A percentile compares a stretch with the other conserved stretches of the same genome.
phyloP scores from a whole-genome alignment of 768 basidiomycete genomes.

The Mycena crocata region DNA sequence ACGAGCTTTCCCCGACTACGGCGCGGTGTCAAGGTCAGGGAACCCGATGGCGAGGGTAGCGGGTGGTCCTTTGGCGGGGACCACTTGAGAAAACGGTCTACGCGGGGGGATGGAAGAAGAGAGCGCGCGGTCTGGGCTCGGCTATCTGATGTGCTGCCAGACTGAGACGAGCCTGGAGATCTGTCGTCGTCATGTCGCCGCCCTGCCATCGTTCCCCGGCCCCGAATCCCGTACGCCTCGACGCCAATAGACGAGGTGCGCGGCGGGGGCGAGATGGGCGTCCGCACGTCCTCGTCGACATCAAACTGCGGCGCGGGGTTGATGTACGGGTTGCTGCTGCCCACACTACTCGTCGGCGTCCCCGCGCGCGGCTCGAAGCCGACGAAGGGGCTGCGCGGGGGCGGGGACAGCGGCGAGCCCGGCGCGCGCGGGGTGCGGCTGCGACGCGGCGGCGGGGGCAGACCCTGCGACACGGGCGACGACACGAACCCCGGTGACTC shows the following conservation, averaged over 20 bases:
- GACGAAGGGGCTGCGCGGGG: slow-evolving; percentile 9
- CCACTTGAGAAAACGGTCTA: background rate
- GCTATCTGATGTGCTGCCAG: slow-evolving; percentile 24
- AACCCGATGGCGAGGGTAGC: too few relatives aligned
- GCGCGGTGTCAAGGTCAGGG: background rate
- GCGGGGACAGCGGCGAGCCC: slow-evolving; percentile 20
- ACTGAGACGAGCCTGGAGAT: background rate
- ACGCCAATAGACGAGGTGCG: slow-evolving; percentile 24
- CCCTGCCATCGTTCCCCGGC: background rate
- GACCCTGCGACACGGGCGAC: slow-evolving; percentile 32
- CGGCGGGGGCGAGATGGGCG: slow-evolving; percentile 26
- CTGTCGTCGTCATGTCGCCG: slow-evolving; percentile 5
- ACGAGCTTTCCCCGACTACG: slow-evolving; percentile 28
- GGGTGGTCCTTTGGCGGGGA: background rate
- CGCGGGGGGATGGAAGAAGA: background rate
- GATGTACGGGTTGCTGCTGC: slow-evolving; percentile 56
- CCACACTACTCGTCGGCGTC: slow-evolving; percentile 22
- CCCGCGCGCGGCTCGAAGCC: slow-evolving; percentile 14
- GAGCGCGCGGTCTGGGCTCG: slow-evolving; percentile 1
- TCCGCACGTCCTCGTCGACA: slow-evolving; percentile 25
- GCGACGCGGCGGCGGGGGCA: slow-evolving; percentile 49
- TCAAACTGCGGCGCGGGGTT: slow-evolving; percentile 55
- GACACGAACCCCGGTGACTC: background rate
- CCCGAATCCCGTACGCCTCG: background rate
- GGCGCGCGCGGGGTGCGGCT: slow-evolving; percentile 1